Evolutionary conservation across 148 eudicot species (phyloP).

Genomic region (Heliosperma pusillum): DNA sequence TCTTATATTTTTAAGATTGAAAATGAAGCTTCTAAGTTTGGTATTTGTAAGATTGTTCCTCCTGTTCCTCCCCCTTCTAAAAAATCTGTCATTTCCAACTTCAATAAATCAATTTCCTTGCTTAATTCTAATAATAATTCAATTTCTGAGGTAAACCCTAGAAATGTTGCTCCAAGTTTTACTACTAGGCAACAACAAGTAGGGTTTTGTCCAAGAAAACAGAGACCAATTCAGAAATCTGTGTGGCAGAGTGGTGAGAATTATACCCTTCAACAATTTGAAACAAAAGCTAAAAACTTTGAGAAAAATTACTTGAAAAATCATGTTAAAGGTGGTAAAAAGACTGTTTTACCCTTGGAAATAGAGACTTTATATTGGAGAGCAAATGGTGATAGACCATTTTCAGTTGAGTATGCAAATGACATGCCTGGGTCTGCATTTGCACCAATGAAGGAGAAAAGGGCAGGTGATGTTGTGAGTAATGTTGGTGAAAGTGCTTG

Average conservation of each 20-base stretch:
- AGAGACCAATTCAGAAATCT: slow-evolving; percentile 73
- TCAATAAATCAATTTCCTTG: slow-evolving; percentile 49
- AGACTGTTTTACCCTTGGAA: slow-evolving; percentile 45
- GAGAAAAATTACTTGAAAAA: slow-evolving; percentile 62
- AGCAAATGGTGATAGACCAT: slow-evolving; percentile 75
- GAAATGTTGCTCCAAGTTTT: slow-evolving; percentile 48
- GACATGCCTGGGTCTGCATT: slow-evolving; percentile 98
- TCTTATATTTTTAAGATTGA: slow-evolving; percentile 91
- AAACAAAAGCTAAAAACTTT: slow-evolving; percentile 67
- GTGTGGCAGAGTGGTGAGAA: slow-evolving; percentile 93
- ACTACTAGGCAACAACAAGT: slow-evolving; percentile 87
- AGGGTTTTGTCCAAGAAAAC: slow-evolving; percentile 92
- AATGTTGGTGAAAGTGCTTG: slow-evolving; percentile 80
- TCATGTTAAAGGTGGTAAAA: slow-evolving; percentile 28
- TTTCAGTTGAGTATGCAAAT: slow-evolving; percentile 90
- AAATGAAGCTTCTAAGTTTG: slow-evolving; percentile 73
- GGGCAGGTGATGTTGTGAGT: slow-evolving; percentile 34
- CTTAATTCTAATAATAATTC: not conserved
- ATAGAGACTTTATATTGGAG: slow-evolving; percentile 87
- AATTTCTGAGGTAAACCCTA: slow-evolving; percentile 34
- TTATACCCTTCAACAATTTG: slow-evolving; percentile 64
- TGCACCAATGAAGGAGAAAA: slow-evolving; percentile 30
- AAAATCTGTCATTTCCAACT: slow-evolving; percentile 50
- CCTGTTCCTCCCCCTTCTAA: slow-evolving; percentile 57
- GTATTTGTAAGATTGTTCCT: slow-evolving; percentile 93